Conservation (phyloP, 2,329 filamentous ascomycete species). For the Chrysoporthe puriensis region DNA sequence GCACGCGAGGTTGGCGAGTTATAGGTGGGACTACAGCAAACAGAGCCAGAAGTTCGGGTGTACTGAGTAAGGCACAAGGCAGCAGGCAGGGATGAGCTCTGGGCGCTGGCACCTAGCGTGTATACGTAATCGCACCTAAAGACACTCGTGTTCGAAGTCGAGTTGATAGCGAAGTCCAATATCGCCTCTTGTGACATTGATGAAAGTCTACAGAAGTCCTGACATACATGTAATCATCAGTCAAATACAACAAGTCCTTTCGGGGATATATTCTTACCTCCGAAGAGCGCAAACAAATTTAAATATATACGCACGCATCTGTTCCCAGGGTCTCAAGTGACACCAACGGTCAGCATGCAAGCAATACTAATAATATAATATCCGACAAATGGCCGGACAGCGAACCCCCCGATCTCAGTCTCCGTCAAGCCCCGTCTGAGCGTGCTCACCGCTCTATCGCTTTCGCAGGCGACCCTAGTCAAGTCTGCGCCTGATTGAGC, state of each 20-base stretch:
- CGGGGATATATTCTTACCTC: neutral
- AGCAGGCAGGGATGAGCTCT: conserved; percentile 11
- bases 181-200: neutral
- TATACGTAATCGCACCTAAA: neutral
- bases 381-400: neutral
- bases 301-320: neutral
- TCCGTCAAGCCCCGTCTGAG: neutral
- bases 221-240: neutral
- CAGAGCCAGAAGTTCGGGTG: neutral
- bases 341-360: neutral
- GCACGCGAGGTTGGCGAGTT: conserved; percentile 2
- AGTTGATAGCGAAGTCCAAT: neutral
- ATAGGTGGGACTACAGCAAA: neutral
- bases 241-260: neutral
- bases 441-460: neutral
- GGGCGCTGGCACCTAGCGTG: neutral
- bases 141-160: neutral
- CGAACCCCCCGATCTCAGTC: neutral
- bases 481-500: conserved; percentile 40
- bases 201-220: neutral
- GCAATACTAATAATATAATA: conserved; percentile 1
- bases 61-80: neutral
- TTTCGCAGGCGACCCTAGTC: neutral
- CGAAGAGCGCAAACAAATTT: neutral
- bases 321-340: neutral